Evolutionary conservation across 2,329 filamentous ascomycete genomes (phyloP), one percentile per base, ranked within the genome.

Genomic region (Colletotrichum endophyticum): DNA sequence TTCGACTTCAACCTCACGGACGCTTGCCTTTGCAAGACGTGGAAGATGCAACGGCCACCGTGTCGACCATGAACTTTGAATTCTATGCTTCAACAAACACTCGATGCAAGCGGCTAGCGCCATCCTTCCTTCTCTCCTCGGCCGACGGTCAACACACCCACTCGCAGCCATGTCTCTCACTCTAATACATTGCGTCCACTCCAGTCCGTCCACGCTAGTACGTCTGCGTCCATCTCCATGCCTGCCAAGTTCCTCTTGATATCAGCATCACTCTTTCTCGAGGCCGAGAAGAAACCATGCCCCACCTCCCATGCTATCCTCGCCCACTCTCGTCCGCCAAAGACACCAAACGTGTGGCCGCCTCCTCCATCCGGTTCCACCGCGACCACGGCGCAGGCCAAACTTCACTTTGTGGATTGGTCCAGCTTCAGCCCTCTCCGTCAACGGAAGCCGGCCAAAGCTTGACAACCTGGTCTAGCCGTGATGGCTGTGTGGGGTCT

Each of bases 341-440:
- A 61, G 57, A 69, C 72, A 56, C 63, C 27, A 64, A 6, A 44
- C 64, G 57, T 64, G 34, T 64, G 73, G 64, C 49, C 44, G 64
- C 56, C 44, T 73, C 70, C 7, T 32, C 22, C 70, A 63, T 28
- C 70, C 34, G 57, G 39, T 59, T 19, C 70, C 57, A 64, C 69
- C 44, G n/a, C n/a, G n/a, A 32, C 19, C 19, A 22, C 13, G 59
- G 68, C 27, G 30, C 39, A 25, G 16, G 32, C 27, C 53, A 49
- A 61, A 25, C 22, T 32, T 57, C 67, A 44, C 36, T 25, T 39
- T 62, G 28, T 72, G 53, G 68, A 72, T 64, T 49, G 70, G 73
- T 27, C 56, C 70, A 73, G 70, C 57, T 69, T 64, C 73, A 69
- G 73, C 70, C 63, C 63, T 68, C 70, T 76, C 63, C 63, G 73